A percentile compares a stretch with the other conserved stretches of the same genome.
These are phyloP conservation scores for Gautieria morchelliformis DNA, from an alignment of 768 basidiomycete genomes.

Conservation along the genomic window DNA sequence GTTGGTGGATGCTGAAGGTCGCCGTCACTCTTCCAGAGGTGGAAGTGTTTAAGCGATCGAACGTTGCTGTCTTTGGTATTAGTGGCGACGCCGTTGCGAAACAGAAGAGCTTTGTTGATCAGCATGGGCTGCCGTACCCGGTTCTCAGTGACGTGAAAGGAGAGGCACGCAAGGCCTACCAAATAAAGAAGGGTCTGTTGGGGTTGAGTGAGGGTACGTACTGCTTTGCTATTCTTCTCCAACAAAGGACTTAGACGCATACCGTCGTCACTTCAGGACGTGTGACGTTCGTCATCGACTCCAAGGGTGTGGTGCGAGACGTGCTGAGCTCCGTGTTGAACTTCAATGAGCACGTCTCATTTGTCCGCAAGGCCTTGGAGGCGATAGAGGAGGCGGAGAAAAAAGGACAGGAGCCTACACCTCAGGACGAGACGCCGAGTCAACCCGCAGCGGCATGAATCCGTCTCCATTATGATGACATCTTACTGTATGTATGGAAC, in stretches of 20 bases:
- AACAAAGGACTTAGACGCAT: background rate
- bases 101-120: constrained; percentile 68
- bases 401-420: background rate
- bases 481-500: no score
- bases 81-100: constrained; percentile 63
- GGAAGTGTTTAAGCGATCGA: constrained; percentile 52
- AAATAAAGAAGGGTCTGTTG: constrained; percentile 55
- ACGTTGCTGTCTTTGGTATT: constrained; percentile 63
- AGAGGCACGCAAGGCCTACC: constrained; percentile 51
- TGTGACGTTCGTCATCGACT: constrained; percentile 70
- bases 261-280: constrained; percentile 25
- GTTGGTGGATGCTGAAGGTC: background rate
- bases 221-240: background rate
- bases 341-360: constrained; percentile 57
- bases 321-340: constrained; percentile 51
- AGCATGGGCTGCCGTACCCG: constrained; percentile 62
- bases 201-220: constrained; percentile 41
- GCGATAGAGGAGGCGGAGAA: constrained; percentile 35
- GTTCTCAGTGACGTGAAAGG: constrained; percentile 65
- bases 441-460: background rate
- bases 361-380: constrained; percentile 59
- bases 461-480: no score
- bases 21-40: constrained; percentile 33
- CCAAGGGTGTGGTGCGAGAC: constrained; percentile 56
- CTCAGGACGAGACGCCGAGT: background rate